Conservation (phyloP, 306 rosid species). For the Rosa chinensis region DNA sequence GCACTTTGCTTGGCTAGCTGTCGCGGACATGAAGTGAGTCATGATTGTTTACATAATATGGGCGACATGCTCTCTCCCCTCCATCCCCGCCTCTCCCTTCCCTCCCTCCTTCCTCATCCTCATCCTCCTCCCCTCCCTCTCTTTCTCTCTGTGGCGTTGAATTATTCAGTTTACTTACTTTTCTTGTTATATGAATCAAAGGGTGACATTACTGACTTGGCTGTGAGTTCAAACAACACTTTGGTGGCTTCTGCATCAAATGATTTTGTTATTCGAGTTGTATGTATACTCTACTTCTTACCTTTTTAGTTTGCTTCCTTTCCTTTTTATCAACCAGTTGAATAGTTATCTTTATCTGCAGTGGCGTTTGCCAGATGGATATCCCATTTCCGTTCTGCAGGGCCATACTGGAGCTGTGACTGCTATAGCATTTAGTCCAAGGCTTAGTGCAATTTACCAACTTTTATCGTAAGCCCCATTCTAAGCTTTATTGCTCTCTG, state of each 20-base stretch:
- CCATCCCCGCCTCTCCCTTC: neutral
- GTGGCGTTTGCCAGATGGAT: conserved; percentile 96
- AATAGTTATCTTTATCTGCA: conserved; percentile 38
- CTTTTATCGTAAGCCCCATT: conserved; percentile 70
- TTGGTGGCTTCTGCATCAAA: conserved; percentile 95
- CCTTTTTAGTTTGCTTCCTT: conserved; percentile 9
- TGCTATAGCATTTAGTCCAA: conserved; percentile 88
- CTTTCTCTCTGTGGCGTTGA: neutral
- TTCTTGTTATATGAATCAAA: conserved; percentile 39
- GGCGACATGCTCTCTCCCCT: conserved; percentile 22
- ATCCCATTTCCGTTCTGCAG: conserved; percentile 81
- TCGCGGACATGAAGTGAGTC: conserved; percentile 91
- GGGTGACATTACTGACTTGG: conserved; percentile 89
- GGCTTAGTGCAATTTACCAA: conserved; percentile 57
- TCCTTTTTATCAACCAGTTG: conserved; percentile 26
- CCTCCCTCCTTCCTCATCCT: neutral
- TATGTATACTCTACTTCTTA: conserved; percentile 39
- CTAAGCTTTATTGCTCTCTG: conserved; percentile 24
- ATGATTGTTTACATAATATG: conserved; percentile 26
- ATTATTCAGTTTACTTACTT: neutral
- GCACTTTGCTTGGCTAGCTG: conserved; percentile 89
- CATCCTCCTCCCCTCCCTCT: conserved; percentile 5
- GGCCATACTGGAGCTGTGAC: conserved; percentile 88
- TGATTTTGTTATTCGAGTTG: conserved; percentile 88
- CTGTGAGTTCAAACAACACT: conserved; percentile 69